Conservation (phyloP, 2,329 filamentous ascomycete species). For the Xylaria sp. region DNA sequence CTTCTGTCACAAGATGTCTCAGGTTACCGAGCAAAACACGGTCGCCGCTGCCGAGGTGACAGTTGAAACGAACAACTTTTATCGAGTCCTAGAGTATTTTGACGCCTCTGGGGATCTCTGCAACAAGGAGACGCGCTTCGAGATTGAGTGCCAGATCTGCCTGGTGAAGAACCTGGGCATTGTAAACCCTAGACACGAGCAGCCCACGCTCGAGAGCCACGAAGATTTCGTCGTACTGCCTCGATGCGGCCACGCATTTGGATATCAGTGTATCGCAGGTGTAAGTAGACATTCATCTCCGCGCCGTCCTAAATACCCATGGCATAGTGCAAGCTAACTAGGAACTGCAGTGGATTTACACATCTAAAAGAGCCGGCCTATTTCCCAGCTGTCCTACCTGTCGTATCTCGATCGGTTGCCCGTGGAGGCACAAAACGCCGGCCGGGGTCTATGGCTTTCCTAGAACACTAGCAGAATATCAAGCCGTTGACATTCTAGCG, state of each 20-base stretch:
- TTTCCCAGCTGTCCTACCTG: too few relatives aligned
- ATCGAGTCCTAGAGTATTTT: not conserved
- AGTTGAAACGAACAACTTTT: constrained; percentile 14
- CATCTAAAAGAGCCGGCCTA: too few relatives aligned
- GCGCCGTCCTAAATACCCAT: not conserved
- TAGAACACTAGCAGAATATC: too few relatives aligned
- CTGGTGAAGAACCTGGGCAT: not conserved
- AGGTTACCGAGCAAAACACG: not conserved
- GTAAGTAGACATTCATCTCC: not conserved
- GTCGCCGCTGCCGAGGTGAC: not conserved
- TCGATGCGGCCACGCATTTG: constrained; percentile 8
- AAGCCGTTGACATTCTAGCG: too few relatives aligned
- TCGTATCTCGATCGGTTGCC: too few relatives aligned
- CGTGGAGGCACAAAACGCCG: too few relatives aligned
- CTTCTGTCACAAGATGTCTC: not conserved
- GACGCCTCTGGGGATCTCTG: not conserved
- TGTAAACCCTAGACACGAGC: not conserved
- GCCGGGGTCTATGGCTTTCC: too few relatives aligned
- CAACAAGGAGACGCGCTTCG: not conserved
- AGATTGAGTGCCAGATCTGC: constrained; percentile 16
- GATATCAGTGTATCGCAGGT: not conserved
- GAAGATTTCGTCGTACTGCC: not conserved
- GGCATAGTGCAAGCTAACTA: not conserved
- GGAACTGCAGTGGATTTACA: not conserved
- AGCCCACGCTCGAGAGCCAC: not conserved